Base-by-base conservation (phyloP, 768 basidiomycete species). In the Chalciporus pseudorubinellus region DNA sequence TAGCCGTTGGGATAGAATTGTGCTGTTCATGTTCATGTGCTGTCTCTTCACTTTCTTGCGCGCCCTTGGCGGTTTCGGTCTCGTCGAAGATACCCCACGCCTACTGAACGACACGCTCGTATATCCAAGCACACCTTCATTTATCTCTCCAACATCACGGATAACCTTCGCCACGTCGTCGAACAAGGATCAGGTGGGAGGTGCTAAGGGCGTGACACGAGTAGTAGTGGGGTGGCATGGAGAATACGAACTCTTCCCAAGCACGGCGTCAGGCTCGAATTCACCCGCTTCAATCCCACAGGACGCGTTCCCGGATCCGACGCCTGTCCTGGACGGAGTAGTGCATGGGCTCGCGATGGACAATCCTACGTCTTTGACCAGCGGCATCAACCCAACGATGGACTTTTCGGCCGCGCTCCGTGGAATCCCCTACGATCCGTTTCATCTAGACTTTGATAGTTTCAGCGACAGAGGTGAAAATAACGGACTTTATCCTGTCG, bases 21-120 rank as follows among this genome's bases (percentile, higher is more conserved):
- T 68, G 48, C 34, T 66, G 24, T 13, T 58, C 50, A 34, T 59
- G 52, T 70, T 67, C 56, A 46, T 19, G 39, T 68, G 53, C 33
- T 63, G 57, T 39, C 39, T 63, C 34, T 46, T 68, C 29, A 31
- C 24, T 46, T 70, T 67, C 53, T 38, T 68, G 44, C 61, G 42
- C 20, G 63, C 68, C 47, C 33, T 67, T 28, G 29, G 64, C 21
- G 66, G 68, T 39, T 53, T 68, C 18, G 56, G 56, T 7, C 10
- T n/a, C 24, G 28, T 39, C 19, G 44, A 51, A 45, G 29, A 54
- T 19, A 48, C 36, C 29, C n/a, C 21, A 20, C 46, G 22, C 40
- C 19, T 31, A 12, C 39, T 8, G 29, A 50, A 48, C 16, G 18
- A 46, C 24, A 26, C 53, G 14, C 24, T 42, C 24, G 41, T 21